Conservation (phyloP, 2,329 filamentous ascomycete species). For the Monosporascus sp. region DNA sequence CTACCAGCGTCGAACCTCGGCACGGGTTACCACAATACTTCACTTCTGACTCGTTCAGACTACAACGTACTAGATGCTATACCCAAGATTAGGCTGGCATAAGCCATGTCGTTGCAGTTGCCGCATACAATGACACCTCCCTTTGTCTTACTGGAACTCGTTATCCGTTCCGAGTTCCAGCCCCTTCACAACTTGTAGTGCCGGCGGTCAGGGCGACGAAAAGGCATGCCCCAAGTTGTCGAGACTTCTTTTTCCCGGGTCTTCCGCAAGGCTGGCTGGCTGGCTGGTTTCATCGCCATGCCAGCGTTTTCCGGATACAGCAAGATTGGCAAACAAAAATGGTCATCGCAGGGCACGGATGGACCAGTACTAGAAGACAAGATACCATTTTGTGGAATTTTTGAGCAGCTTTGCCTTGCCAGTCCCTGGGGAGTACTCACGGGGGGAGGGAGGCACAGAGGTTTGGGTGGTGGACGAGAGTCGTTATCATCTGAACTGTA, state of each 20-base stretch:
- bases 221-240: background rate
- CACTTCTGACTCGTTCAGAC: background rate
- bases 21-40: background rate
- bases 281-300: background rate
- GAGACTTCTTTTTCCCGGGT: background rate
- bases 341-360: background rate
- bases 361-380: background rate
- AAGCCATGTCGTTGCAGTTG: background rate
- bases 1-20: background rate
- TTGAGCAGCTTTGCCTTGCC: no score
- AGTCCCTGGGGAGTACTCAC: no score
- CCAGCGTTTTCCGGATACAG: background rate
- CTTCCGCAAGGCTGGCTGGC: background rate
- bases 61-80: background rate
- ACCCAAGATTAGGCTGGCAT: background rate
- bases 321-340: background rate
- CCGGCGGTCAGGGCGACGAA: background rate
- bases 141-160: no score
- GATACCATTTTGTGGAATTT: no score
- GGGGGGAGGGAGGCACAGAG: no score
- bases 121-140: no score
- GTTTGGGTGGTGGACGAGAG: no score
- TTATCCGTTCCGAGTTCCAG: background rate
- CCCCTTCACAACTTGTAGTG: background rate
- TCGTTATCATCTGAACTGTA: no score